Base-by-base conservation (phyloP, 129 eudicot genomes). In the Scalesia atractyloides region DNA sequence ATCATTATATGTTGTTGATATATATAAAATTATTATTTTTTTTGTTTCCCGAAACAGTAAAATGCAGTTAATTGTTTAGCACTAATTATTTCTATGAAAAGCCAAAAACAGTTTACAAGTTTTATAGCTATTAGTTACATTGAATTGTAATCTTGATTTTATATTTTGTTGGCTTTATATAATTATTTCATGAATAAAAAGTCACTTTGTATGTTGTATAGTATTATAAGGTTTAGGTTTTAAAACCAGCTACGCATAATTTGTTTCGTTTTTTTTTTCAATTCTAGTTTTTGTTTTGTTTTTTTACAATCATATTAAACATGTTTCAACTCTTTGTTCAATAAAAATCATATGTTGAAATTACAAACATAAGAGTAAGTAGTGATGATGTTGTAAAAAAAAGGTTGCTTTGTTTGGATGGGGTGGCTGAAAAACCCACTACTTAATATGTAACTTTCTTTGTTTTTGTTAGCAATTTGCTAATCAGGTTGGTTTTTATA, bases 11-110 rank as follows among this genome's bases (percentile, higher is more conserved):
- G 63, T 47, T 14, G n/a, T 20, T 47, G 18, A 68, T 15, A 7
- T 30, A 26, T 26, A 26, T 14, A n/a, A n/a, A n/a, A n/a, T n/a
- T n/a, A n/a, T n/a, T n/a, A n/a, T 61, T 61, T 60, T 8, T 8
- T 57, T 20, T 57, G 14, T 19, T 57, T 6, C 26, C 4, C 26
- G 30, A 0, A 7, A 7, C 26, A 22, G 14, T 22, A 26, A 13
- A 13, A 58, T 20, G 24, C 15, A 53, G 12, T 7, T 41, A 8
- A 41, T 41, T 41, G 14, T 58, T 24, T 24, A 58, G 37, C 41
- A 58, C 37, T 58, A 24, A 24, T 58, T 13, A n/a, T 50, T 50
- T 50, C n/a, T 50, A 50, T 50, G 56, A 50, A 50, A 50, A 50
- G 56, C 56, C 56, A 15, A 50, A n/a, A 50, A 18, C 56, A 50